phyloP scores from a whole-genome alignment of 2,329 filamentous ascomycete species.

The Ceratocystis lukuohia region DNA sequence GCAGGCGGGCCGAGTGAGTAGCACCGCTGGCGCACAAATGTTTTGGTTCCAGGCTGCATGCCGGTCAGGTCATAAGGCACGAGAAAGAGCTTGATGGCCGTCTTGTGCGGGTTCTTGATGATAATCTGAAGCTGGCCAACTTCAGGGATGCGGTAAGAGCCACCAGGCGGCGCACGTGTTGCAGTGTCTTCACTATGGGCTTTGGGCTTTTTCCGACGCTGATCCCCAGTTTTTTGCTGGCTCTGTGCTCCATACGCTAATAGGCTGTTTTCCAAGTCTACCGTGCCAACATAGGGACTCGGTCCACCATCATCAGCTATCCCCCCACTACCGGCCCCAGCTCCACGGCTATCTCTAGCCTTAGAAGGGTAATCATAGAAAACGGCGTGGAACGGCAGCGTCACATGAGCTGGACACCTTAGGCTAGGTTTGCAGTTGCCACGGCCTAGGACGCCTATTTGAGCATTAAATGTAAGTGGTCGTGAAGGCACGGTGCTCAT shows the following conservation, averaged over 20 bases:
- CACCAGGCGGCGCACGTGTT: slow-evolving; percentile 55
- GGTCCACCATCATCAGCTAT: slow-evolving; percentile 57
- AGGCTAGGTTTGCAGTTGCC: slow-evolving; percentile 79
- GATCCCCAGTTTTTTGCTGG: slow-evolving; percentile 30
- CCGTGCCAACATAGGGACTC: slow-evolving; percentile 86
- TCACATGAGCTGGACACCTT: slow-evolving; percentile 79
- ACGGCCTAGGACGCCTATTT: slow-evolving; percentile 83
- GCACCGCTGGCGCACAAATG: slow-evolving; percentile 85
- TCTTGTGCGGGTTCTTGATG: slow-evolving; percentile 97
- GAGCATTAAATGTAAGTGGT: slow-evolving; percentile 81
- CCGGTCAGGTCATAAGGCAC: slow-evolving; percentile 83
- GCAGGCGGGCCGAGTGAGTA: slow-evolving; percentile 63
- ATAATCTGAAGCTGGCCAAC: slow-evolving; percentile 92
- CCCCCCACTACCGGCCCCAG: slow-evolving; percentile 23
- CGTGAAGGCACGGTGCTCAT: slow-evolving; percentile 96
- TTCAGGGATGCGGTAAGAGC: slow-evolving; percentile 85
- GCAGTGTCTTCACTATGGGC: not conserved
- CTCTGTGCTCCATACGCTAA: slow-evolving; percentile 22
- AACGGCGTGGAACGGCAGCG: slow-evolving; percentile 79
- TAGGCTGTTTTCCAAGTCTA: slow-evolving; percentile 77
- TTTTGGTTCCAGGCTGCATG: slow-evolving; percentile 91
- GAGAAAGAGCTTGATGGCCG: slow-evolving; percentile 88
- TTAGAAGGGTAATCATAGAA: slow-evolving; percentile 69
- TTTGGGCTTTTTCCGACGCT: slow-evolving; percentile 20
- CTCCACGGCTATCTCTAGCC: slow-evolving; percentile 27